Percentiles rank a stretch among this genome's conserved stretches.
Conservation (phyloP, 129 eudicot genomes). For the Smallanthus sonchifolius region DNA sequence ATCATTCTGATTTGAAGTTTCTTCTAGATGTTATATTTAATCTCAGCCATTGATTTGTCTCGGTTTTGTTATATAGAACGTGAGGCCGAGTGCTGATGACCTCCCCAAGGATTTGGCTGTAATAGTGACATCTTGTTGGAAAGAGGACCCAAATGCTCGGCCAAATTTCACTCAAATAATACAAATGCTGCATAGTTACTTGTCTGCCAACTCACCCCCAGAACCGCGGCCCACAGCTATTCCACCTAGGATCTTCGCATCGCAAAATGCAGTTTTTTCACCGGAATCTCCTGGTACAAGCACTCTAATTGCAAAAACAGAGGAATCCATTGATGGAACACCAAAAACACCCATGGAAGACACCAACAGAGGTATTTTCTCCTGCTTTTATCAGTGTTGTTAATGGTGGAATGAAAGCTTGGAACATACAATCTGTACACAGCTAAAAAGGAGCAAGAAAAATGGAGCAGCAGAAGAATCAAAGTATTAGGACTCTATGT, state of each 20-base stretch:
- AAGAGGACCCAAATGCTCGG: slow-evolving; percentile 74
- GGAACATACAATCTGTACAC: slow-evolving; percentile 21
- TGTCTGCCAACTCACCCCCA: slow-evolving; percentile 50
- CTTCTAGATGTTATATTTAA: background rate
- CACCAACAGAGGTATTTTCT: slow-evolving; percentile 44
- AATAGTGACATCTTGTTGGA: slow-evolving; percentile 86
- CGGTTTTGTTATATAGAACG: slow-evolving; percentile 44
- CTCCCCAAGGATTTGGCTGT: slow-evolving; percentile 72
- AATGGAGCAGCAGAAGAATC: background rate
- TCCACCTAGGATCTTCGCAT: slow-evolving; percentile 55
- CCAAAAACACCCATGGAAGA: slow-evolving; percentile 48
- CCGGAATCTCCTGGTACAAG: slow-evolving; percentile 86
- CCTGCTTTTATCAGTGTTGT: slow-evolving; percentile 57
- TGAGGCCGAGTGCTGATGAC: slow-evolving; percentile 76
- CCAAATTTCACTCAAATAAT: slow-evolving; percentile 81
- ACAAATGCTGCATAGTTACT: slow-evolving; percentile 66
- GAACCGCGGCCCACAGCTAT: slow-evolving; percentile 45
- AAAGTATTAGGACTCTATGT: slow-evolving; percentile 10
- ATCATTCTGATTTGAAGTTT: background rate
- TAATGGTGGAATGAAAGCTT: slow-evolving; percentile 31
- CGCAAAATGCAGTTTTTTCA: slow-evolving; percentile 56
- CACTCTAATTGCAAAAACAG: slow-evolving; percentile 51
- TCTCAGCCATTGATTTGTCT: slow-evolving; percentile 5
- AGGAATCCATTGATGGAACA: slow-evolving; percentile 45
- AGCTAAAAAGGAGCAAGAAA: slow-evolving; percentile 20